phyloP scores from a whole-genome alignment of 2,329 filamentous ascomycete species.

The Dactylonectria macrodidyma region DNA sequence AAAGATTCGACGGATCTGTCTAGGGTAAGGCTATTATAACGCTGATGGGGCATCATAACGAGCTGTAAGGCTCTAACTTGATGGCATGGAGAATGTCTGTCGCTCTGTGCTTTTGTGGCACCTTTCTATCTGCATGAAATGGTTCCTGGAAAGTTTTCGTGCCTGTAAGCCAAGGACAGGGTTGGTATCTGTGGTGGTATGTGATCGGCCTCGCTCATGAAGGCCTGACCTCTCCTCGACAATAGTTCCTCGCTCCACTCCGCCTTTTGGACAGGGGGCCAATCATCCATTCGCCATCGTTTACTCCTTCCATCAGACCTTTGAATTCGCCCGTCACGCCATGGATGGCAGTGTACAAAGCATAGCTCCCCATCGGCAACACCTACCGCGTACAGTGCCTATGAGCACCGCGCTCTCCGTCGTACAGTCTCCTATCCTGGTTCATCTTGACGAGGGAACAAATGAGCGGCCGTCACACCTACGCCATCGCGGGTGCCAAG shows the following conservation, averaged over 20 bases:
- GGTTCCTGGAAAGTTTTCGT: neutral
- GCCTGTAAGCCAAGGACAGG: slow-evolving; percentile 1
- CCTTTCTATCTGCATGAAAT: neutral
- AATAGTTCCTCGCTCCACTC: slow-evolving; percentile 43
- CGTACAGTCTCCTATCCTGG: slow-evolving; percentile 17
- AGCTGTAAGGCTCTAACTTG: neutral
- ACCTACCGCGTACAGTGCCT: slow-evolving; percentile 14
- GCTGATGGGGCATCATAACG: neutral
- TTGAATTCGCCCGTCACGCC: slow-evolving; percentile 24
- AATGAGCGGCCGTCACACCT: slow-evolving; percentile 14
- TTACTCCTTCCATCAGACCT: slow-evolving; percentile 18
- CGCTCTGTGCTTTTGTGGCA: neutral
- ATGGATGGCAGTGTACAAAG: slow-evolving; percentile 10
- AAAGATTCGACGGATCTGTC: neutral
- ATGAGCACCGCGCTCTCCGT: slow-evolving; percentile 7
- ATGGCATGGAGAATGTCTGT: neutral
- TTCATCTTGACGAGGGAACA: slow-evolving; percentile 28
- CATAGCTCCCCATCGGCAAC: neutral
- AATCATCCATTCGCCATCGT: slow-evolving; percentile 39
- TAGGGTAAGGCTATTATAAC: neutral
- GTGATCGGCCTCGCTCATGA: neutral
- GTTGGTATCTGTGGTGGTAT: neutral
- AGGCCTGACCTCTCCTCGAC: slow-evolving; percentile 25
- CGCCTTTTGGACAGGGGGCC: slow-evolving; percentile 14
- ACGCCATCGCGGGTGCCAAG: slow-evolving; percentile 41